Evolutionary conservation across 371 early-diverging fungal genomes (phyloP).

Genomic region (Umbelopsis sp.): DNA sequence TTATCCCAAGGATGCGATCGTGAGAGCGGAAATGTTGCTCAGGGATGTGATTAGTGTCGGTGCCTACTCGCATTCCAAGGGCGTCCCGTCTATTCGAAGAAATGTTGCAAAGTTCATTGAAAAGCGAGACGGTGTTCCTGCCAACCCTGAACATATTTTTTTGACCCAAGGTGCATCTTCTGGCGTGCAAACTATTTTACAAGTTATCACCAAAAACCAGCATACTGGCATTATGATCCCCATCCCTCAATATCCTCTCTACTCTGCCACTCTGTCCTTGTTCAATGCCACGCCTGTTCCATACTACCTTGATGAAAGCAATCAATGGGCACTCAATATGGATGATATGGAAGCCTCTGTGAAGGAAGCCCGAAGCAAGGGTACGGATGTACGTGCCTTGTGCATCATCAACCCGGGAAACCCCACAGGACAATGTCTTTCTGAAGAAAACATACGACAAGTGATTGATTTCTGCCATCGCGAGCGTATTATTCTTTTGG

Average conservation of each 20-base stretch:
- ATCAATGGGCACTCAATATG: constrained; percentile 79
- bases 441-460: constrained; percentile 75
- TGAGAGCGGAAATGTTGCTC: constrained; percentile 77
- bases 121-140: constrained; percentile 82
- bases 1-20: constrained; percentile 84
- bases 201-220: constrained; percentile 70
- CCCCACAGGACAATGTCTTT: constrained; percentile 90
- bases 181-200: constrained; percentile 89
- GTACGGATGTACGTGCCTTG: constrained; percentile 87
- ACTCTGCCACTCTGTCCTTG: constrained; percentile 85
- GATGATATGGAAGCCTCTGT: constrained; percentile 62
- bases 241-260: constrained; percentile 96
- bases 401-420: constrained; percentile 97
- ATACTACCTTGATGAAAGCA: constrained; percentile 85
- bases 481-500: constrained; percentile 80
- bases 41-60: constrained; percentile 76
- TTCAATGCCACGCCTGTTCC: constrained; percentile 81
- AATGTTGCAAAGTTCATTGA: constrained; percentile 86
- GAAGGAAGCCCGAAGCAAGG: constrained; percentile 59
- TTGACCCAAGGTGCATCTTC: constrained; percentile 86
- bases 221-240: constrained; percentile 95
- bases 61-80: constrained; percentile 96
- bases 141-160: constrained; percentile 81
- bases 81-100: constrained; percentile 80
- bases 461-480: constrained; percentile 80